These are phyloP conservation scores for Apodospora peruviana DNA, from an alignment of 495 filamentous ascomycete species.

Conservation along the genomic window DNA sequence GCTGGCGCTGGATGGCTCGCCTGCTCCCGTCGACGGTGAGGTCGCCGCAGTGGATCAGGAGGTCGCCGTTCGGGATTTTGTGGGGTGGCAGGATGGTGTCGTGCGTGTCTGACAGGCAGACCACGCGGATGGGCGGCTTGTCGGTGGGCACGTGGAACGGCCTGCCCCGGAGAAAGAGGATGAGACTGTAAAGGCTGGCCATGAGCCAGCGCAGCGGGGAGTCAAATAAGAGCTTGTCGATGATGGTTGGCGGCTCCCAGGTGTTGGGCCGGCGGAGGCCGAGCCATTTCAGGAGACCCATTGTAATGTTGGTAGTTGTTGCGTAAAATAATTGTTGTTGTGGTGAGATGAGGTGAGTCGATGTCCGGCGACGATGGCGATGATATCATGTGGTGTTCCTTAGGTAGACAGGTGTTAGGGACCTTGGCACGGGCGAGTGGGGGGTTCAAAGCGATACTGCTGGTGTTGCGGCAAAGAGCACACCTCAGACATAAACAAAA, in stretches of 20 bases:
- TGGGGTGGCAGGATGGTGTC: conserved; percentile 37
- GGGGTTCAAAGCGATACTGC: no score
- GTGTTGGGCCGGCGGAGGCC: conserved; percentile 30
- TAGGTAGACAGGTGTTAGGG: no score
- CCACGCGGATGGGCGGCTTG: conserved; percentile 60
- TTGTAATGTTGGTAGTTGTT: no score
- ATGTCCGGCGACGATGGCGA: no score
- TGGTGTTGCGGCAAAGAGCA: no score
- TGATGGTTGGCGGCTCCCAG: conserved; percentile 48
- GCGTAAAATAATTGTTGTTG: no score
- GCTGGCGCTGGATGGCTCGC: conserved; percentile 64
- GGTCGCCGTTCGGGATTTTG: conserved; percentile 66
- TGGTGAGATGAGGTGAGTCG: no score
- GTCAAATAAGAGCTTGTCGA: conserved; percentile 42
- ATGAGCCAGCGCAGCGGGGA: conserved; percentile 47
- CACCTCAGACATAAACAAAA: no score
- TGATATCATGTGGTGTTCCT: no score
- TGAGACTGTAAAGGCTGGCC: conserved; percentile 50
- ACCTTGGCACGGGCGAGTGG: no score
- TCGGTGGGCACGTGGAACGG: conserved; percentile 44
- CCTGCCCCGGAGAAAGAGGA: conserved; percentile 59
- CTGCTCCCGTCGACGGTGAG: conserved; percentile 67
- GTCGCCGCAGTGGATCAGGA: conserved; percentile 88
- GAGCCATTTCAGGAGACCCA: conserved; percentile 29
- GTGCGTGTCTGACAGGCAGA: conserved; percentile 92